Evolutionary conservation across 768 basidiomycete genomes (phyloP).

Genomic region (Mycena albidolilacea): DNA sequence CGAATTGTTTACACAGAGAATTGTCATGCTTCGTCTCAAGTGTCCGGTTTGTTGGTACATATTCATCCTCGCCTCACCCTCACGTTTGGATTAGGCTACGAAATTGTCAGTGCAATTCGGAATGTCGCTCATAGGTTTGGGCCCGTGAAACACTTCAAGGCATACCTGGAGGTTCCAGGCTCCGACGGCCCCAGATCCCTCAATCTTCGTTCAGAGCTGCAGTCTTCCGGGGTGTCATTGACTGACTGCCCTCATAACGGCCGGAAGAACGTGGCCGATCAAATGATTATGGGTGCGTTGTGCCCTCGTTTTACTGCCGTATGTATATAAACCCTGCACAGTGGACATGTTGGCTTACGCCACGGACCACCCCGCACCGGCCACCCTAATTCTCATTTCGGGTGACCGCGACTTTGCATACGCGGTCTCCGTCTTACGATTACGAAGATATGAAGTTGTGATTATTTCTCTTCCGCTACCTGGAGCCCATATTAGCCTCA

Average conservation of each 20-base stretch:
- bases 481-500: constrained; percentile 60
- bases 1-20: constrained; percentile 52
- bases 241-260: constrained; percentile 55
- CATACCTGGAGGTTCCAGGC: constrained; percentile 66
- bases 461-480: constrained; percentile 58
- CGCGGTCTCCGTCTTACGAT: constrained; percentile 69
- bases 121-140: constrained; percentile 65
- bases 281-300: constrained; percentile 64
- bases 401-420: constrained; percentile 80
- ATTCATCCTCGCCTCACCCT: not conserved
- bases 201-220: constrained; percentile 60
- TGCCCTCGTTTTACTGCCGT: not conserved
- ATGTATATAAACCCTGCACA: constrained; percentile 42
- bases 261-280: constrained; percentile 60
- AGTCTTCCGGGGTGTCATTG: constrained; percentile 63
- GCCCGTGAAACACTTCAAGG: constrained; percentile 66
- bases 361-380: constrained; percentile 69
- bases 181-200: constrained; percentile 50
- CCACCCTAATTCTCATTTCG: constrained; percentile 74
- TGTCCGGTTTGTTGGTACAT: constrained; percentile 32
- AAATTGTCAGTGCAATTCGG: constrained; percentile 62
- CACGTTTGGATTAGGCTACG: constrained; percentile 52
- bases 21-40: constrained; percentile 55
- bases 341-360: constrained; percentile 80
- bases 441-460: constrained; percentile 68